A percentile compares a stretch with the other conserved stretches of the same genome.
phyloP scores from a whole-genome alignment of 1,139 yeast genomes.

The Saccharomyces hybrid region DNA sequence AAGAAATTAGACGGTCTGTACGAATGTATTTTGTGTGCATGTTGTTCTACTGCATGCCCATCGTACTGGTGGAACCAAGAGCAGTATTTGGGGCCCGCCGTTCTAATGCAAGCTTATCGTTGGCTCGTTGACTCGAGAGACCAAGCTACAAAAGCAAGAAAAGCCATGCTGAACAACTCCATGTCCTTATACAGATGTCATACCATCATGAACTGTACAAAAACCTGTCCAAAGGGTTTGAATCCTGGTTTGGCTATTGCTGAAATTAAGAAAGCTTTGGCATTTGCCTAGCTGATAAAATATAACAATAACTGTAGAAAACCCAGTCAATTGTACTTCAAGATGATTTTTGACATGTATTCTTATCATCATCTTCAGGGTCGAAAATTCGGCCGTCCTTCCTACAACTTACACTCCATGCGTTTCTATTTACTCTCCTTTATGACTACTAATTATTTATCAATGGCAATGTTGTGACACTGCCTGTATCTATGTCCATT shows the following conservation, averaged over 20 bases:
- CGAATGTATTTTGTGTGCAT: conserved; percentile 97
- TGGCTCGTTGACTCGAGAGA: conserved; percentile 98
- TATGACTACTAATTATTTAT: background rate
- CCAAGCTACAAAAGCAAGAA: conserved; percentile 37
- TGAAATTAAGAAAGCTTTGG: conserved; percentile 88
- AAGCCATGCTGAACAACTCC: conserved; percentile 32
- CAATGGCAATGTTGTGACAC: background rate
- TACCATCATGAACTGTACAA: conserved; percentile 96
- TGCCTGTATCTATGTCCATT: background rate
- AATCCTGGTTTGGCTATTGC: conserved; percentile 98
- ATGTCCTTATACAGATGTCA: conserved; percentile 99
- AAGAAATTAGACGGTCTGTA: conserved; percentile 93
- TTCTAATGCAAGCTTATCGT: conserved; percentile 97
- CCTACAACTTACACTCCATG: background rate
- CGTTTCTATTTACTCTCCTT: background rate
- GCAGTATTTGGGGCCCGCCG: conserved; percentile 97
- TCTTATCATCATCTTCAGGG: background rate
- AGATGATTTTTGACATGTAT: background rate
- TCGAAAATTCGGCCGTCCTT: background rate
- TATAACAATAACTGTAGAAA: background rate
- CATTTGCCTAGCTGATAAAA: conserved; percentile 46
- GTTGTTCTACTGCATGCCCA: conserved; percentile 98
- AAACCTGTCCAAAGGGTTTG: conserved; percentile 97
- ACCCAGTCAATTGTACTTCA: background rate
- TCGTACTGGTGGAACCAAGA: conserved; percentile 99